Conservation (phyloP, 2,329 filamentous ascomycete genomes). For the Teratosphaeria destructans region DNA sequence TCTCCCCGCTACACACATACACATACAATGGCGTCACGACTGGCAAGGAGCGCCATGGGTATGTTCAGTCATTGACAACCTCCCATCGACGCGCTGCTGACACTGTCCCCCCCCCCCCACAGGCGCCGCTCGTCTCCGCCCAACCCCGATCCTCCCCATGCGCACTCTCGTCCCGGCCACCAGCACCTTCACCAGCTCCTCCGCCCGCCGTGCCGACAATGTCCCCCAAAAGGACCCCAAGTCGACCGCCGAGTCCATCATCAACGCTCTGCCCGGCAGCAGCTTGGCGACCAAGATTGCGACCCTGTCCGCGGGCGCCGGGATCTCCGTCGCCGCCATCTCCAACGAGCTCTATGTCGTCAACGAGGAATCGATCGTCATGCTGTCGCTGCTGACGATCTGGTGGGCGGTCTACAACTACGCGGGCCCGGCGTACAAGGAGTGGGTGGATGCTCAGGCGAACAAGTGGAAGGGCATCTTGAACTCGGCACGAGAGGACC, state of each 20-base stretch:
- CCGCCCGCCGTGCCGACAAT: constrained; percentile 48
- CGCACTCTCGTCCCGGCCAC: constrained; percentile 61
- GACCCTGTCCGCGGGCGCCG: constrained; percentile 86
- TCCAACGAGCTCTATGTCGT: constrained; percentile 99
- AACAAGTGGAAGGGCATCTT: constrained; percentile 91
- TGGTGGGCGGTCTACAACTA: constrained; percentile 90
- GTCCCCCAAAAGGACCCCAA: constrained; percentile 82
- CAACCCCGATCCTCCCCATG: constrained; percentile 51
- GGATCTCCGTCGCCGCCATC: constrained; percentile 85
- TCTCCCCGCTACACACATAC: constrained; percentile 36
- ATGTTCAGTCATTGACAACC: constrained; percentile 32
- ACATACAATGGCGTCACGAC: constrained; percentile 87
- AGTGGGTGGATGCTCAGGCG: constrained; percentile 84
- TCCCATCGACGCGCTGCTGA: constrained; percentile 6
- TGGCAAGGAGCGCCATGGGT: constrained; percentile 93
- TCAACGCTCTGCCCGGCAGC: constrained; percentile 87
- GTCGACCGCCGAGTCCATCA: constrained; percentile 91
- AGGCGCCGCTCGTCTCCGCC: constrained; percentile 72
- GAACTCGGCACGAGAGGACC: constrained; percentile 86
- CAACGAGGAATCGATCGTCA: constrained; percentile 96
- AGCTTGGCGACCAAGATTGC: constrained; percentile 91
- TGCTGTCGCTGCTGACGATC: constrained; percentile 83
- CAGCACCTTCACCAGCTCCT: constrained; percentile 56
- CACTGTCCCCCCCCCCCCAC: constrained; percentile 3
- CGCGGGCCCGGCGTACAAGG: constrained; percentile 79